These are phyloP conservation scores for Naganishia liquefaciens DNA, from an alignment of 1,284 basidiomycete species.

Conservation along the genomic window DNA sequence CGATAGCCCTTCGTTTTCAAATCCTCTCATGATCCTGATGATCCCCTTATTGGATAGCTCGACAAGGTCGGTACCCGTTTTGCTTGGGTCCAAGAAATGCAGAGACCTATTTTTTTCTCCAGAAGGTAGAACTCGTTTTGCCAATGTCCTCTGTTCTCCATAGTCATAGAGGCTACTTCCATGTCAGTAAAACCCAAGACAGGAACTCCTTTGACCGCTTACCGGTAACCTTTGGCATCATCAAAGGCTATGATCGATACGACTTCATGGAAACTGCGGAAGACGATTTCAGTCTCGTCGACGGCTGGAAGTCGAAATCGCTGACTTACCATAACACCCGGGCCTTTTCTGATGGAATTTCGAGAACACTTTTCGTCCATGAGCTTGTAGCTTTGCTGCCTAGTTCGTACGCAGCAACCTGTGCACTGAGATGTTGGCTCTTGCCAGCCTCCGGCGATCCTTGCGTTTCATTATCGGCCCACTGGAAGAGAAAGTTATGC, in stretches of 20 bases:
- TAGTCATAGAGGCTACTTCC: conserved; percentile 17
- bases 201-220: neutral
- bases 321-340: conserved; percentile 11
- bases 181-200: neutral
- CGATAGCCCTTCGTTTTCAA: neutral
- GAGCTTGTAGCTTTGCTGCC: conserved; percentile 14
- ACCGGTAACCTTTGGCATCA: conserved; percentile 5
- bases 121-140: neutral
- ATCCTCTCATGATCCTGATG: conserved; percentile 6
- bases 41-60: conserved; percentile 23
- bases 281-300: neutral
- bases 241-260: conserved; percentile 20
- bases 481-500: conserved; percentile 3
- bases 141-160: neutral
- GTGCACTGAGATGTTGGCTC: neutral
- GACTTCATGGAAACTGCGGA: conserved; percentile 25
- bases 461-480: conserved; percentile 10
- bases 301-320: too few relatives aligned
- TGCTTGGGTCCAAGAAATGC: conserved; percentile 8
- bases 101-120: conserved; percentile 1
- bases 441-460: neutral
- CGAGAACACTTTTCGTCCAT: conserved; percentile 12
- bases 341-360: conserved; percentile 4
- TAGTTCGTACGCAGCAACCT: conserved; percentile 8
- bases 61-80: conserved; percentile 4